Evolutionary conservation across 495 filamentous ascomycete genomes (phyloP), one percentile per base, ranked within the genome.

Genomic region (Clohesyomyces aquaticus): DNA sequence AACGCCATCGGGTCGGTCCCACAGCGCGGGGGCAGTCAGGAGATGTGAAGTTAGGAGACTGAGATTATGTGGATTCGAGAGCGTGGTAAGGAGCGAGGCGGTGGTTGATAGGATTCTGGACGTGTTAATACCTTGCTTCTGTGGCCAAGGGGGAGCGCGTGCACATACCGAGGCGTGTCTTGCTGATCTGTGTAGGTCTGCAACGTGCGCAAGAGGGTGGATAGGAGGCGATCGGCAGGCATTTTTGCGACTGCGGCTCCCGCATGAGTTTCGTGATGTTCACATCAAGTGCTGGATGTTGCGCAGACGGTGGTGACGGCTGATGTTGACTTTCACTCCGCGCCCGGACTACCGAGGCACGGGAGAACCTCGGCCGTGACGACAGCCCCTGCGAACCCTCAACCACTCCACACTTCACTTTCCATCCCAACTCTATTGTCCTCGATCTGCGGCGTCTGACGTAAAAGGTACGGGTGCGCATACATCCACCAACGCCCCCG

Each of bases 31-130:
- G 0, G 93, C 87, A 10, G 84, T 85, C 22, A 98, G 84, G 35
- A 97, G 81, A 61, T 96, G 92, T n/a, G 91, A 91, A 0, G 92
- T 90, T 50, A 98, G 85, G 3, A 98, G 83, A 9, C 88, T 90
- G 67, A 96, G 75, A 69, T 98, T 98, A 32, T 96, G 81, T 11
- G 93, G 94, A 67, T 98, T 98, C 32, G 85, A 86, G 41, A 98
- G 85, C 29, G 87, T 84, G 21, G 90, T 87, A 23, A 98, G 80
- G 26, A 98, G 85, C 25, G 89, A 87, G 26, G 88, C 86, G 16
- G 93, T 91, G 38, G 89, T 93, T 49, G 83, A 85, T 64, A 94
- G 86, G 58, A 98, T 83, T 55, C 88, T 89, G 64, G 27, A 63
- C 71, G 59, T 73, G 48, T 74, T 61, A 73, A 55, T 57, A 50